Percentiles rank a stretch among this genome's conserved stretches.
phyloP scores from a whole-genome alignment of 306 rosid genomes.

The Fragaria ananassa region DNA sequence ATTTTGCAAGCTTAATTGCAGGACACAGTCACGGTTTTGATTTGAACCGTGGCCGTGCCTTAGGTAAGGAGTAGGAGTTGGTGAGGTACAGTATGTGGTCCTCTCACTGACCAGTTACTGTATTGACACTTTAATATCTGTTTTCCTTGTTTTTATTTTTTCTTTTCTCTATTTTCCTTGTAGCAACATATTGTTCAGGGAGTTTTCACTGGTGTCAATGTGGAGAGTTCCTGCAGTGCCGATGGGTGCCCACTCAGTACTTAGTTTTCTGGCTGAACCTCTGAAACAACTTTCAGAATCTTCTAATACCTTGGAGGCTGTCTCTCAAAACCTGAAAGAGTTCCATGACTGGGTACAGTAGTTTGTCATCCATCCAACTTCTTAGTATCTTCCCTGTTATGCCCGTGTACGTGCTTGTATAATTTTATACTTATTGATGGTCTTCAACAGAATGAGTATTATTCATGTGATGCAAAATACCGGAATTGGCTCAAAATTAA shows the following conservation, averaged over 20 bases:
- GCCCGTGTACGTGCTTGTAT: background rate
- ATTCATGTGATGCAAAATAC: constrained; percentile 95
- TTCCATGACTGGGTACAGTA: constrained; percentile 87
- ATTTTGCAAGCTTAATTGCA: background rate
- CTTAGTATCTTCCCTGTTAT: background rate
- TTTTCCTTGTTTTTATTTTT: background rate
- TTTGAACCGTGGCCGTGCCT: background rate
- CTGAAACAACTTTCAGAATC: constrained; percentile 82
- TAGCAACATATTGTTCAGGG: constrained; percentile 92
- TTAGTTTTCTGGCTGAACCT: constrained; percentile 93
- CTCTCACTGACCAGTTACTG: background rate
- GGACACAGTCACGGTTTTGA: background rate
- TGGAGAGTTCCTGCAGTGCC: constrained; percentile 98
- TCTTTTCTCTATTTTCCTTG: constrained; percentile 8
- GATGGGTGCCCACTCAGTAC: constrained; percentile 82
- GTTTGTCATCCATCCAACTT: background rate
- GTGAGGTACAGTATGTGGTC: background rate
- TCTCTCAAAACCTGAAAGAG: constrained; percentile 74
- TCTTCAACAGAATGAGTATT: constrained; percentile 72
- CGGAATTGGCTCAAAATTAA: constrained; percentile 96
- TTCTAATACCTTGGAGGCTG: constrained; percentile 53
- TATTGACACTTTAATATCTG: constrained; percentile 18
- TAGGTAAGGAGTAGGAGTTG: background rate
- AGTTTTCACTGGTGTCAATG: constrained; percentile 91
- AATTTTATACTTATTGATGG: constrained; percentile 3